phyloP scores from a whole-genome alignment of 257 asterid genomes.

The Fraxinus pennsylvanica region DNA sequence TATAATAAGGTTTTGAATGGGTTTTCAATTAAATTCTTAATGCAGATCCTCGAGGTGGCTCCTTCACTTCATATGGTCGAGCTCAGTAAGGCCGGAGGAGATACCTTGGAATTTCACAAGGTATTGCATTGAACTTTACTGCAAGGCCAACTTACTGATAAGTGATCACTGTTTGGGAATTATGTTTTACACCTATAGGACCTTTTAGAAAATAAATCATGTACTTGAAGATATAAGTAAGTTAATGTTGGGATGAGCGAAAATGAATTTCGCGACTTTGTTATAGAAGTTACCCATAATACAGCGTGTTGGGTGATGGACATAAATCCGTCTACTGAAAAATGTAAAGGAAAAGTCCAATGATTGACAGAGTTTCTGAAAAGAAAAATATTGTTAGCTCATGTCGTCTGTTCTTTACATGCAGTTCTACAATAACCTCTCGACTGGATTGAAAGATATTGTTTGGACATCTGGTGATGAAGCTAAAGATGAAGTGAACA shows the following conservation, averaged over 20 bases:
- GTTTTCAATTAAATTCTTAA: neutral
- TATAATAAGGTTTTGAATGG: constrained; percentile 3
- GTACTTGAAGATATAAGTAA: neutral
- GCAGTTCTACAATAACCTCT: constrained; percentile 84
- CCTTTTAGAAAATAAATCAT: neutral
- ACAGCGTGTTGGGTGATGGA: neutral
- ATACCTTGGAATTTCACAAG: constrained; percentile 92
- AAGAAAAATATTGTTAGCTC: constrained; percentile 28
- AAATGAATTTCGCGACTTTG: neutral
- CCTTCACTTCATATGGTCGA: constrained; percentile 92
- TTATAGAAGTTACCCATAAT: neutral
- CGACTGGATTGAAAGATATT: constrained; percentile 88
- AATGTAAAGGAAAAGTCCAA: neutral
- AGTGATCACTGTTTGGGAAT: neutral
- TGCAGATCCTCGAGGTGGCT: constrained; percentile 86
- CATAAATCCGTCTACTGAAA: constrained; percentile 63
- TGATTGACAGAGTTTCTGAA: constrained; percentile 42
- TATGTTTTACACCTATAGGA: neutral
- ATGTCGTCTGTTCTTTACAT: neutral
- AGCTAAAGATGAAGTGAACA: constrained; percentile 42
- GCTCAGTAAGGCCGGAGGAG: constrained; percentile 94
- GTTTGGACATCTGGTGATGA: constrained; percentile 79
- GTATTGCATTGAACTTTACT: constrained; percentile 27
- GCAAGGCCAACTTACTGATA: neutral
- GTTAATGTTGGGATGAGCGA: neutral